phyloP scores from a whole-genome alignment of 192 early-diverging fungal genomes.

The Coemansia sp. region DNA sequence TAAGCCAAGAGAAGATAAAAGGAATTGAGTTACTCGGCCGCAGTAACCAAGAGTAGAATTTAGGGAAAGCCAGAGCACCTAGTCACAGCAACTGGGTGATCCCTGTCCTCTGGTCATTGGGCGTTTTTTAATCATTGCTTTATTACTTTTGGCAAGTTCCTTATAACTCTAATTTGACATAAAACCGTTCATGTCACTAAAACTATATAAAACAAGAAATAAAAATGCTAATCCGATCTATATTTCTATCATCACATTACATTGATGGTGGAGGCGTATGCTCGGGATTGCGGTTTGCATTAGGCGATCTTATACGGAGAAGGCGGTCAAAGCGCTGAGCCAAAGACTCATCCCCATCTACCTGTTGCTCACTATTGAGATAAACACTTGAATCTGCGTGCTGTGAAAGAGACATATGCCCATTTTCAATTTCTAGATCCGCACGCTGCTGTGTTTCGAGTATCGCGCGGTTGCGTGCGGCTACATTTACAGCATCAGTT shows the following conservation, averaged over 20 bases:
- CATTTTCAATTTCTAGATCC: conserved; percentile 5
- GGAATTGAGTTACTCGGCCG: too few relatives aligned
- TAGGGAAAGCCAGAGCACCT: too few relatives aligned
- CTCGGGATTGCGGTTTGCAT: neutral
- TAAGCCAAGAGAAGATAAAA: too few relatives aligned
- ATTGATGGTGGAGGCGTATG: neutral
- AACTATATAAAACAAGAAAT: neutral
- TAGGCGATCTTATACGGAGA: neutral
- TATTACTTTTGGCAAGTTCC: neutral
- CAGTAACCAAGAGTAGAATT: too few relatives aligned
- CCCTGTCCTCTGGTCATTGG: neutral
- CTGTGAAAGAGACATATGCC: conserved; percentile 10
- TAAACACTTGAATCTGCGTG: neutral
- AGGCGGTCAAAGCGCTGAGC: neutral
- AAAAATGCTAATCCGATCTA: neutral
- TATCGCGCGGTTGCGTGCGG: conserved; percentile 31
- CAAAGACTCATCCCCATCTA: neutral
- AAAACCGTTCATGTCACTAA: neutral
- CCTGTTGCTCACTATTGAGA: neutral
- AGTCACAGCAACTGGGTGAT: neutral
- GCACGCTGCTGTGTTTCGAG: conserved; percentile 35
- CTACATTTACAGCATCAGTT: conserved; percentile 26
- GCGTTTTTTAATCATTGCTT: neutral
- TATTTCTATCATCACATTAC: neutral
- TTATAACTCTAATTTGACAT: neutral